Evolutionary conservation across 2,329 filamentous ascomycete species (phyloP).

Genomic region (Pseudocercospora vitis): DNA sequence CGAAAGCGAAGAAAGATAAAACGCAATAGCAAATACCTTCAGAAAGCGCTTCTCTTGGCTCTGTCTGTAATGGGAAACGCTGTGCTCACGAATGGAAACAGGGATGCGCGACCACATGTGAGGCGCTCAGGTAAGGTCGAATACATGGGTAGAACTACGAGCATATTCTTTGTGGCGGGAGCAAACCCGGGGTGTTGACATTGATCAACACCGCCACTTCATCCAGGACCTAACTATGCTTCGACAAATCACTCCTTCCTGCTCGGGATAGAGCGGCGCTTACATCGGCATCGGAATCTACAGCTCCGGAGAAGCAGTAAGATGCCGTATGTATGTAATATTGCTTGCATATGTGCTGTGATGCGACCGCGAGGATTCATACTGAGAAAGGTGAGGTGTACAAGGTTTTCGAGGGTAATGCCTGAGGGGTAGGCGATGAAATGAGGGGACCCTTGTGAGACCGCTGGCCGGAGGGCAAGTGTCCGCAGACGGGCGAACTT

Average conservation of each 20-base stretch:
- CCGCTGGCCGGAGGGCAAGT: too few relatives aligned
- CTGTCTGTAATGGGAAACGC: too few relatives aligned
- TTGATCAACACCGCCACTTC: not conserved
- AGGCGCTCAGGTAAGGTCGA: too few relatives aligned
- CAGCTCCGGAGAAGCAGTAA: slow-evolving; percentile 1
- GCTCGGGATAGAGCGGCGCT: not conserved
- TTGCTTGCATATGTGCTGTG: slow-evolving; percentile 9
- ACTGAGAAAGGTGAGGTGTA: not conserved
- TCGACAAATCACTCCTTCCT: too few relatives aligned
- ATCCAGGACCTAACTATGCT: not conserved
- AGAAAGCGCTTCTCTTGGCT: too few relatives aligned
- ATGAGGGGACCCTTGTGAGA: not conserved
- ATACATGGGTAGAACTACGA: too few relatives aligned
- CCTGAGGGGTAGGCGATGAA: not conserved
- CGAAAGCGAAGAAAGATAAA: not conserved
- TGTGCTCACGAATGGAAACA: too few relatives aligned
- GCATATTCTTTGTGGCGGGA: too few relatives aligned
- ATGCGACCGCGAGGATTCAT: not conserved
- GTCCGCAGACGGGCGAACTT: not conserved
- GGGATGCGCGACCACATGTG: too few relatives aligned
- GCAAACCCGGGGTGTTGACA: too few relatives aligned
- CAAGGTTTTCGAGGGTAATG: not conserved
- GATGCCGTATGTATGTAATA: slow-evolving; percentile 4
- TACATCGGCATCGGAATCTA: not conserved
- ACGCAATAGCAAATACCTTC: not conserved